phyloP scores from a whole-genome alignment of 2,329 filamentous ascomycete species.

The Dryadomyces quercus-mongolicae region DNA sequence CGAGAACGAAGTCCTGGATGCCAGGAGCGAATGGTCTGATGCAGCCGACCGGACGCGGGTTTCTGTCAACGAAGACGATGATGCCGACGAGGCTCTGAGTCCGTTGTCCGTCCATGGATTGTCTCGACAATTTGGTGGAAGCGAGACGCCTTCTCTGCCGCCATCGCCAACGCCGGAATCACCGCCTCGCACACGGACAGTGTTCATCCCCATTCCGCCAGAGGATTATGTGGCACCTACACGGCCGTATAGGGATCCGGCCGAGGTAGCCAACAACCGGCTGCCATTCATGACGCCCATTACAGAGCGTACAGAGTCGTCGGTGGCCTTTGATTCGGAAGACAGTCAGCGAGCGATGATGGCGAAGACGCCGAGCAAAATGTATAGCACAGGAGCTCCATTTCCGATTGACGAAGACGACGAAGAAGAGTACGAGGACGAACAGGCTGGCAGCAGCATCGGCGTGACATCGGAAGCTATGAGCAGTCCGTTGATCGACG shows the following conservation, averaged over 20 bases:
- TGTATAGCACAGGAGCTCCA: slow-evolving; percentile 1
- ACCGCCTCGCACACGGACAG: slow-evolving; percentile 38
- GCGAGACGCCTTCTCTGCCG: neutral
- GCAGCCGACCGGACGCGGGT: neutral
- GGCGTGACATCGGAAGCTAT: slow-evolving; percentile 3
- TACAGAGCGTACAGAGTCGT: slow-evolving; percentile 87
- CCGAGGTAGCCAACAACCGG: slow-evolving; percentile 72
- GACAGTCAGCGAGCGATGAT: slow-evolving; percentile 43
- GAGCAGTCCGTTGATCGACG: slow-evolving; percentile 49
- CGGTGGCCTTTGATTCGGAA: slow-evolving; percentile 55
- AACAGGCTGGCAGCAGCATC: neutral
- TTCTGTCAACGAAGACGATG: slow-evolving; percentile 16
- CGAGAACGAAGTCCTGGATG: slow-evolving; percentile 18
- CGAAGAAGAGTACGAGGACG: slow-evolving; percentile 17
- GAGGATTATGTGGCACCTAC: slow-evolving; percentile 77
- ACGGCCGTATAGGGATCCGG: slow-evolving; percentile 69
- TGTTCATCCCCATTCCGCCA: slow-evolving; percentile 70
- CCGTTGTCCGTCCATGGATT: slow-evolving; percentile 5
- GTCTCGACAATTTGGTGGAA: neutral
- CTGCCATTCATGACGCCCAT: slow-evolving; percentile 98
- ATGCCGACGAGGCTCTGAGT: slow-evolving; percentile 15
- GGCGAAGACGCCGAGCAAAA: slow-evolving; percentile 68
- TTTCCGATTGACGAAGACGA: slow-evolving; percentile 5
- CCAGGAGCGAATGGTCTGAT: slow-evolving; percentile 73
- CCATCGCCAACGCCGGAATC: slow-evolving; percentile 13